These are phyloP conservation scores for Lathyrus tuberosus DNA, from an alignment of 306 rosid species.

Conservation along the genomic window DNA sequence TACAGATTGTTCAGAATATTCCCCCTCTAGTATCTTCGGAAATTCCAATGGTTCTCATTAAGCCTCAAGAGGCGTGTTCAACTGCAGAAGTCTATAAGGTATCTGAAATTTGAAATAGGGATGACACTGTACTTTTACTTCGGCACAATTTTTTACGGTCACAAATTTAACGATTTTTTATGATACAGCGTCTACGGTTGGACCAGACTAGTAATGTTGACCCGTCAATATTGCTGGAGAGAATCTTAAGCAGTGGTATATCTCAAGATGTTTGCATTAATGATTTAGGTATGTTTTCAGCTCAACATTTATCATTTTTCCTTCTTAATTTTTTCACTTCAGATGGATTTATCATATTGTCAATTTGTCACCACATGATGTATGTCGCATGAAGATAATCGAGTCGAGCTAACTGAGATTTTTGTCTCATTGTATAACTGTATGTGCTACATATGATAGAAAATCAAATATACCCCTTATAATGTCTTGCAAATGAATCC, in stretches of 20 bases:
- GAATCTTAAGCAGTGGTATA: conserved; percentile 71
- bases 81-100: conserved; percentile 98
- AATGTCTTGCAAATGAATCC: conserved; percentile 30
- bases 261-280: conserved; percentile 87
- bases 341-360: conserved; percentile 18
- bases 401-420: conserved; percentile 14
- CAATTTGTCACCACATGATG: neutral
- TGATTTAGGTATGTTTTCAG: conserved; percentile 71
- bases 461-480: conserved; percentile 23
- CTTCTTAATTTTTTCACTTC: neutral
- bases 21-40: conserved; percentile 68
- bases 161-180: conserved; percentile 32
- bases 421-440: conserved; percentile 17
- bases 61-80: conserved; percentile 88
- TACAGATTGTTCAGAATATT: conserved; percentile 79
- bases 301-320: conserved; percentile 7
- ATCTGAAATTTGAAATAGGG: conserved; percentile 34
- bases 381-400: conserved; percentile 17
- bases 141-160: conserved; percentile 1
- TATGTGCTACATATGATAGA: conserved; percentile 5
- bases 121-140: conserved; percentile 9
- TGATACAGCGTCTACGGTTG: conserved; percentile 62
- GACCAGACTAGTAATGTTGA: conserved; percentile 74
- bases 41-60: conserved; percentile 93
- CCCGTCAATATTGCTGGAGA: conserved; percentile 77